Evolutionary conservation across 2,329 filamentous ascomycete species (phyloP).

Genomic region (Exserohilum turcica): DNA sequence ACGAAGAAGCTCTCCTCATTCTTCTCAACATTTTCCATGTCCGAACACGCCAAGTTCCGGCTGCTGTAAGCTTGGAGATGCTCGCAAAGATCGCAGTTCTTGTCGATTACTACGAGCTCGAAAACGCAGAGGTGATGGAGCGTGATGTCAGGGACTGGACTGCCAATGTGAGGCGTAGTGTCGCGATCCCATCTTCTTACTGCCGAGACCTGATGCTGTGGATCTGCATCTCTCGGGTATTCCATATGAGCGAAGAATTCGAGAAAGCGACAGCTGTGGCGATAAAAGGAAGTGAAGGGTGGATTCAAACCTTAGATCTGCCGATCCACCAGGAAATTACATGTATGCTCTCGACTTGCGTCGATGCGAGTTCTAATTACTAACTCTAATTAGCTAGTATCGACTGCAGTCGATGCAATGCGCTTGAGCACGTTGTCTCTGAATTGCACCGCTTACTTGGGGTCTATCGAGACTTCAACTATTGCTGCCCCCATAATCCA

Average conservation of each 20-base stretch:
- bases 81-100: not conserved
- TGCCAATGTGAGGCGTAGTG: not conserved
- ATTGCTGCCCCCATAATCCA: no score
- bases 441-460: no score
- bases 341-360: no score
- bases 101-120: not conserved
- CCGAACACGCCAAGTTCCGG: conserved; percentile 47
- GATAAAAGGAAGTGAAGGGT: not conserved
- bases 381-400: no score
- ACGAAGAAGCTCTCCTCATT: conserved; percentile 49
- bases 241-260: not conserved
- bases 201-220: not conserved
- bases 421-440: no score
- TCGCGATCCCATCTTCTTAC: not conserved
- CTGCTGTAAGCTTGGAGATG: not conserved
- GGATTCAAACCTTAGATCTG: no score
- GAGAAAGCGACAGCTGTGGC: not conserved
- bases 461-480: no score
- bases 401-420: no score
- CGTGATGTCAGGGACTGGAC: not conserved
- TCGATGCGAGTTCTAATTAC: no score
- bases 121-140: not conserved
- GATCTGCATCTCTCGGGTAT: not conserved
- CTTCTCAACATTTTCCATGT: conserved; percentile 55
- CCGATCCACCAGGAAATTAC: no score